phyloP scores from a whole-genome alignment of 257 asterid species.

The Petrea volubilis region DNA sequence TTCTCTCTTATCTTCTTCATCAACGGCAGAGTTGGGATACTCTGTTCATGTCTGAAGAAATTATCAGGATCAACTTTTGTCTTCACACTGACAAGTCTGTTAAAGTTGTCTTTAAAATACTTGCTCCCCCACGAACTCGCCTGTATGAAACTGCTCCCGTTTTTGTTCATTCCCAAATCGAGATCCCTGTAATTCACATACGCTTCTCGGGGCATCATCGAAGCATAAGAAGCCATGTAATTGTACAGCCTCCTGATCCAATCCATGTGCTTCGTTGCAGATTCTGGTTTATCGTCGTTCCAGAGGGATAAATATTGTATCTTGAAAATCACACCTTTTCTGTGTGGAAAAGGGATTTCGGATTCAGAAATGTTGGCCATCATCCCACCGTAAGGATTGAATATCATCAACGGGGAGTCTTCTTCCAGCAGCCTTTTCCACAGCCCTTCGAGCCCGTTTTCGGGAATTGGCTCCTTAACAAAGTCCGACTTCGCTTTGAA shows the following conservation, averaged over 20 bases:
- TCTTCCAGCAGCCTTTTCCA: conserved; percentile 62
- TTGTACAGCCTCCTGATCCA: conserved; percentile 58
- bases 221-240: conserved; percentile 66
- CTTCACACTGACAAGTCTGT: conserved; percentile 54
- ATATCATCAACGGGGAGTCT: conserved; percentile 51
- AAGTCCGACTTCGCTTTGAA: conserved; percentile 77
- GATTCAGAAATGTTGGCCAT: conserved; percentile 56
- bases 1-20: conserved; percentile 14
- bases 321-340: conserved; percentile 49
- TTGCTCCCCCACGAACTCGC: conserved; percentile 61
- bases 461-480: conserved; percentile 52
- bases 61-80: conserved; percentile 64
- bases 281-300: conserved; percentile 44
- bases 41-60: conserved; percentile 73
- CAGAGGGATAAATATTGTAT: conserved; percentile 51
- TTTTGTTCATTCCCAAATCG: conserved; percentile 57
- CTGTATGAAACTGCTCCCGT: conserved; percentile 34
- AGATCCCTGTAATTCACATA: conserved; percentile 76
- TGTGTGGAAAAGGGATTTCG: conserved; percentile 65
- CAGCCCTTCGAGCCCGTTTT: conserved; percentile 58
- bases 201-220: conserved; percentile 65
- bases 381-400: conserved; percentile 71
- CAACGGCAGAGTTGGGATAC: conserved; percentile 56
- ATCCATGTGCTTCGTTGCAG: conserved; percentile 43
- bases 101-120: conserved; percentile 56